phyloP scores from a whole-genome alignment of 192 early-diverging fungal species.

The Podila verticillata region DNA sequence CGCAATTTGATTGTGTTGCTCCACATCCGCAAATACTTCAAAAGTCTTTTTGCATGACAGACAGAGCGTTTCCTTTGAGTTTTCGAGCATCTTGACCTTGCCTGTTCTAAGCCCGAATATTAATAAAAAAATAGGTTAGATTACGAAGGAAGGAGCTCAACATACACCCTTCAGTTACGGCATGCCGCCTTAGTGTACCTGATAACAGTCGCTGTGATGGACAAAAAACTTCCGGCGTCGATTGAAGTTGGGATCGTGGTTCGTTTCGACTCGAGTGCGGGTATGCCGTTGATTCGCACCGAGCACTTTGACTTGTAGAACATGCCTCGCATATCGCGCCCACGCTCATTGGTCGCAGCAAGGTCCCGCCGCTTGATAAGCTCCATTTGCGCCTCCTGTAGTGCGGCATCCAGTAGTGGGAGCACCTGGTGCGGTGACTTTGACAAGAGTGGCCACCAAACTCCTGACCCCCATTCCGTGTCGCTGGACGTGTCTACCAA shows the following conservation, averaged over 20 bases:
- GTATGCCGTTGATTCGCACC: slow-evolving; percentile 28
- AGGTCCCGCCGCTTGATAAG: slow-evolving; percentile 6
- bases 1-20: slow-evolving; percentile 70
- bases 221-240: slow-evolving; percentile 68
- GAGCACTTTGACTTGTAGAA: slow-evolving; percentile 42
- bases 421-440: slow-evolving; percentile 34
- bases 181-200: slow-evolving; percentile 5
- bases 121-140: not conserved
- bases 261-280: slow-evolving; percentile 41
- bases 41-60: slow-evolving; percentile 67
- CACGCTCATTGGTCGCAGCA: too few species aligned
- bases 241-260: slow-evolving; percentile 64
- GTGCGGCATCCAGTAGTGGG: slow-evolving; percentile 29
- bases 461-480: slow-evolving; percentile 12
- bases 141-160: not conserved
- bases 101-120: slow-evolving; percentile 58
- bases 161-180: not conserved
- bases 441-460: slow-evolving; percentile 6
- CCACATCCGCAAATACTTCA: slow-evolving; percentile 64
- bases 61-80: slow-evolving; percentile 61
- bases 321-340: slow-evolving; percentile 4
- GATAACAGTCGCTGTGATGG: slow-evolving; percentile 72
- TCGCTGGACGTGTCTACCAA: slow-evolving; percentile 26
- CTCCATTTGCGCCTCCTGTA: slow-evolving; percentile 39
- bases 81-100: slow-evolving; percentile 75